Conservation (phyloP, 192 early-diverging fungal genomes). For the Phlyctochytrium bullatum region DNA sequence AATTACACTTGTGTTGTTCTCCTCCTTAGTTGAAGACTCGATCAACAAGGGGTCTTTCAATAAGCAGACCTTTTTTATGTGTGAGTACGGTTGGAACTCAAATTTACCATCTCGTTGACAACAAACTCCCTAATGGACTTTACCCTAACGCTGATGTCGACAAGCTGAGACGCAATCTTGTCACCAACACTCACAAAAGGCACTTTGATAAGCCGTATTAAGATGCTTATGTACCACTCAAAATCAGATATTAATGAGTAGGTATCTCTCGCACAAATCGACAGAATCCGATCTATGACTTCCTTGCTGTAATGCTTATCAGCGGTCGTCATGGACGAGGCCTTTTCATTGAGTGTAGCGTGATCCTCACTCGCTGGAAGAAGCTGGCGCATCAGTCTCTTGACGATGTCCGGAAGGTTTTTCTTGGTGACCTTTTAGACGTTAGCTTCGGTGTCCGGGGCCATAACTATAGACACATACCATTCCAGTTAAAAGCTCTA, state of each 20-base stretch:
- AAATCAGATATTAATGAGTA: conserved; percentile 86
- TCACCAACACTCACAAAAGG: conserved; percentile 72
- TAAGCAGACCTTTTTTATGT: background rate
- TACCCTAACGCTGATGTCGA: conserved; percentile 90
- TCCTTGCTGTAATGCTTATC: conserved; percentile 65
- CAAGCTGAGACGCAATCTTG: conserved; percentile 67
- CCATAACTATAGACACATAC: conserved; percentile 49
- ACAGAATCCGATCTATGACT: conserved; percentile 79
- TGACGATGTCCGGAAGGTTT: conserved; percentile 79
- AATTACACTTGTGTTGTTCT: conserved; percentile 68
- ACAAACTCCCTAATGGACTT: conserved; percentile 75
- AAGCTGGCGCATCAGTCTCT: conserved; percentile 61
- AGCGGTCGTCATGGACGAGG: conserved; percentile 11
- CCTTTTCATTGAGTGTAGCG: conserved; percentile 7
- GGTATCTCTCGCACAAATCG: conserved; percentile 78
- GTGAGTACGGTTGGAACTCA: conserved; percentile 1
- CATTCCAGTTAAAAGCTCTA: conserved; percentile 85
- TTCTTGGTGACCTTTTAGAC: conserved; percentile 74
- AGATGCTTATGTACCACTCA: conserved; percentile 90
- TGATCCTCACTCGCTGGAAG: conserved; percentile 2
- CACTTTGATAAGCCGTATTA: conserved; percentile 75
- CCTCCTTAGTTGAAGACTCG: conserved; percentile 48
- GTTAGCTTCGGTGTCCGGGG: conserved; percentile 9
- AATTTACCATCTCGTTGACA: conserved; percentile 67
- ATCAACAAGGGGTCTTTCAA: conserved; percentile 64